Evolutionary conservation across 805 yeast species (phyloP), one percentile per base, ranked within the genome.

Genomic region (Wickerhamiella qilinensis): DNA sequence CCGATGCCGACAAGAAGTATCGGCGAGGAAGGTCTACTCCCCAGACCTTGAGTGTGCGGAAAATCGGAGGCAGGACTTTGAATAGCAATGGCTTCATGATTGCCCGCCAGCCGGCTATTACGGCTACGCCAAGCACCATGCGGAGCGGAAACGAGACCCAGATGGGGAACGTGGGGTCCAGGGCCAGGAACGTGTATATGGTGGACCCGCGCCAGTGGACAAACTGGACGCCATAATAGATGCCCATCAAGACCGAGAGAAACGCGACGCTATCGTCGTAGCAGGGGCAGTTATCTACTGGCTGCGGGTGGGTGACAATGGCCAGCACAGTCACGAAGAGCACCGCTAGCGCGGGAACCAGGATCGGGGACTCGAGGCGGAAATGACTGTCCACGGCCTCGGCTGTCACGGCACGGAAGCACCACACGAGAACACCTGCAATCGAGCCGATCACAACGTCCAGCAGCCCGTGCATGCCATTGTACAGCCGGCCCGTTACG

Each of bases 401-500:
- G 1, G 72, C 65, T 18, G 56, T 53, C 4, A 48, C 43, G 33
- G 53, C 46, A 37, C 94, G 61, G 18, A 68, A 50, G n/a, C 64
- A 33, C 44, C 71, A 71, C 27, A 78, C 63, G 0, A 59, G 29
- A 0, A 60, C 36, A 0, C 98, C 98, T 15, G 84, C 59, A 0
- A 69, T 1, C 0, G 71, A 59, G 4, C 98, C 98, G 16, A 70
- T 53, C 0, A 60, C 37, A 2, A 91, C 65, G 54, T 91, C 98
- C 18, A 80, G 58, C 43, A 81, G 69, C 2, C 98, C 97, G 59
- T 91, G 98, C 98, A 88, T 88, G 3, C 98, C 98, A 56, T 94
- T 85, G 60, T 91, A 88, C 8, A 88, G 52, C 40, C 98, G 65
- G 15, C 98, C 98, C 43, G 73, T 54, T 1, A 81, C 69, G 43